Base-by-base conservation (phyloP, 2,329 filamentous ascomycete genomes). In the Pseudonectria foliicola region DNA sequence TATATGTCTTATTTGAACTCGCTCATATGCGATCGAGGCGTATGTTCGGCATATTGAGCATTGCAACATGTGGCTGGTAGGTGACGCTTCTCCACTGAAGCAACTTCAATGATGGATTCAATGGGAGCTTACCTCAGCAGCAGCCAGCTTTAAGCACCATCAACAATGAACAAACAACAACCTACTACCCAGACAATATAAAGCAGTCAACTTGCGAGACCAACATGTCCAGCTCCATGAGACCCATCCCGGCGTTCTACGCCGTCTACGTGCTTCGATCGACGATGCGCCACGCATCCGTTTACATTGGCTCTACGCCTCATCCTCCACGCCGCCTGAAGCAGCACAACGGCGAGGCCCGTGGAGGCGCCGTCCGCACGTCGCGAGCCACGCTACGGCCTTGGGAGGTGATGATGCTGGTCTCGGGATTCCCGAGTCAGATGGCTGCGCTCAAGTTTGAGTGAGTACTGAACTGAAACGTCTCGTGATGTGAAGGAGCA, bases 391-490 rank as follows among this genome's bases (percentile, higher is more conserved):
- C 62, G 4, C 62, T 89, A 42, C 74, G 86, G 27, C 92, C 92
- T 0, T 96, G 92, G 88, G 85, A 94, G 55, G 93, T 95, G 83
- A 75, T 85, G 3, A 80, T 78, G 27, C 68, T 95, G 6, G 83
- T 96, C 2, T 84, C 85, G 6, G 90, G 90, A 0, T 98, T 98
- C 46, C 87, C 85, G 0, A 90, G 84, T 46, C 82, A 82, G 52
- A 77, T 90, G 25, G 87, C 85, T 1, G 92, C 92, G 1, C 64
- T 98, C 44, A 90, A 96, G 54, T 96, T 98, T 55, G 90, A 96
- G 83, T 92, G 70, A 56, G 78, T 68, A 25, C 24, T 5, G 13
- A 12, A 14, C 27, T 24, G 13, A 21, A 13, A 21, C 3, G 13
- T 24, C 10, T 16, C 7, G 18, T 27, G 29, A 18, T 21, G 12